Percentiles rank a stretch among this genome's conserved stretches.
Evolutionary conservation across 2,329 filamentous ascomycete species (phyloP).

Genomic region (Emmonsia crescens): DNA sequence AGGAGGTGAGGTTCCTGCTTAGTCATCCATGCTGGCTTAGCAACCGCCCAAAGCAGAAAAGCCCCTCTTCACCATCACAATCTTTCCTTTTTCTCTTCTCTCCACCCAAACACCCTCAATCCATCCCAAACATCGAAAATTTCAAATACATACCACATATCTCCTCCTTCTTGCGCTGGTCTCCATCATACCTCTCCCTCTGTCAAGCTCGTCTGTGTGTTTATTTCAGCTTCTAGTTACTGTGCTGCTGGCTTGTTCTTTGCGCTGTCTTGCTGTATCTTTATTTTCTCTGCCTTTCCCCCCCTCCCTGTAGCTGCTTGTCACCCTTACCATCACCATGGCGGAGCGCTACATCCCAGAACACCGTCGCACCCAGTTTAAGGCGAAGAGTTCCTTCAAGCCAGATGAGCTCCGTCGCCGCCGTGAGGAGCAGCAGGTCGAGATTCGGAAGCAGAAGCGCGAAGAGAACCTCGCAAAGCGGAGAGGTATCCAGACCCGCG

Average conservation of each 20-base stretch:
- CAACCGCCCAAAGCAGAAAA: constrained; percentile 6
- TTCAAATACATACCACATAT: not conserved
- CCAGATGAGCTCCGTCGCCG: constrained; percentile 96
- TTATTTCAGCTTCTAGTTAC: not conserved
- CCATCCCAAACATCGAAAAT: not conserved
- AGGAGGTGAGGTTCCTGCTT: not conserved
- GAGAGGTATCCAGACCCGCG: constrained; percentile 78
- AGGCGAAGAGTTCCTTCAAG: constrained; percentile 99
- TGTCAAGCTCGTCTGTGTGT: constrained; percentile 2
- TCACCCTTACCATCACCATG: constrained; percentile 50
- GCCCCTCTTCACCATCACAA: constrained; percentile 3
- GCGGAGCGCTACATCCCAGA: constrained; percentile 98
- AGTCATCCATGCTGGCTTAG: not conserved
- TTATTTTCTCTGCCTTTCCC: constrained; percentile 15
- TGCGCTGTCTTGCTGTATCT: constrained; percentile 7
- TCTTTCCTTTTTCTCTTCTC: not conserved
- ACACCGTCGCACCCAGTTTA: constrained; percentile 98
- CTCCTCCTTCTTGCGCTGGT: constrained; percentile 6
- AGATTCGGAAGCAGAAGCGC: constrained; percentile 96
- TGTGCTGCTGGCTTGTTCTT: constrained; percentile 4
- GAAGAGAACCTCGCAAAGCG: constrained; percentile 98
- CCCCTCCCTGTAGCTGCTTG: constrained; percentile 10
- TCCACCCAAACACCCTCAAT: constrained; percentile 7
- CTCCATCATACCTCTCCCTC: constrained; percentile 7
- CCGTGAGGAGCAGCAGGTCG: constrained; percentile 97